These are phyloP conservation scores for Backusella parvicylindrica DNA, from an alignment of 192 early-diverging fungal genomes.

Conservation along the genomic window DNA sequence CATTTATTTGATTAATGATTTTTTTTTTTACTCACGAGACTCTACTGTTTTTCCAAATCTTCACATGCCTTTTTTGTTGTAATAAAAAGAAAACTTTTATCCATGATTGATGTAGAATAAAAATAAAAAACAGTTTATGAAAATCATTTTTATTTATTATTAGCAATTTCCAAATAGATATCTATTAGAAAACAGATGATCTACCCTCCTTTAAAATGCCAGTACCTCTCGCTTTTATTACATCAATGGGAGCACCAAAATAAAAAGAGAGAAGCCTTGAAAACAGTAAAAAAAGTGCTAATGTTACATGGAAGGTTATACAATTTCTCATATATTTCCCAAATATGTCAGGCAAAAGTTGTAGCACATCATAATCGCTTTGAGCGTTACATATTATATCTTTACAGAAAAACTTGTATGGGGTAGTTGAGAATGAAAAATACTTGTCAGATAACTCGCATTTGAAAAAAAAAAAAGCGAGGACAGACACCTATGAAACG, in stretches of 20 bases:
- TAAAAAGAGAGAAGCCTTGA: background rate
- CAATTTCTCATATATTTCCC: background rate
- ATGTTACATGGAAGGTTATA: background rate
- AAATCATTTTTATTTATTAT: background rate
- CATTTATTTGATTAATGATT: background rate
- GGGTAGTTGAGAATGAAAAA: background rate
- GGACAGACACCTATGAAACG: background rate
- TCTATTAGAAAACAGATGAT: background rate
- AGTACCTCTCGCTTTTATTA: background rate
- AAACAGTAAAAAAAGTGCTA: background rate
- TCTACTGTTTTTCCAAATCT: background rate
- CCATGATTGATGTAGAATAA: background rate
- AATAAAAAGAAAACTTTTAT: background rate
- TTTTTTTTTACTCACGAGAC: background rate
- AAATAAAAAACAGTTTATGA: background rate
- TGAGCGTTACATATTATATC: background rate
- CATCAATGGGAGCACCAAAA: background rate
- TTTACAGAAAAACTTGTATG: conserved; percentile 2
- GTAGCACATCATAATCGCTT: background rate
- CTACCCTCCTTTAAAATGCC: background rate
- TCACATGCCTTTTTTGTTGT: background rate
- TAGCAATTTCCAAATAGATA: background rate
- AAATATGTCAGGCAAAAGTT: background rate
- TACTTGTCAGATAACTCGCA: background rate
- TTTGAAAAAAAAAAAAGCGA: too few species aligned